Conservation (phyloP, 163 green algal genomes). For the Chlamydomonas reinhardtii region DNA sequence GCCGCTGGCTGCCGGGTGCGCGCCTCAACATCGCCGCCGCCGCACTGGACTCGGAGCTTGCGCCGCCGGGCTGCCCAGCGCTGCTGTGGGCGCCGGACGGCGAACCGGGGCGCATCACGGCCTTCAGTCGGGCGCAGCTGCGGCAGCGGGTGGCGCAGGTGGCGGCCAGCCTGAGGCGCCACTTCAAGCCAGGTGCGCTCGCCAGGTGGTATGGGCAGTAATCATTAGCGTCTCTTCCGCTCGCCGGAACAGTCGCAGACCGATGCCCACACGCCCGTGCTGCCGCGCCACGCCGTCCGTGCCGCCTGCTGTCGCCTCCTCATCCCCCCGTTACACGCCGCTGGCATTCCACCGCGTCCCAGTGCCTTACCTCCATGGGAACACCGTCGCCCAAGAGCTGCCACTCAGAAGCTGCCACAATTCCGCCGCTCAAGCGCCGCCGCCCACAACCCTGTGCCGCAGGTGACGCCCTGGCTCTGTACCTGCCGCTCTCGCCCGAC, state of each 20-base stretch:
- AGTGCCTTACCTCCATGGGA: too few species aligned
- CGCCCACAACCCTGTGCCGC: neutral
- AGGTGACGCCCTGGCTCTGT: conserved; percentile 84
- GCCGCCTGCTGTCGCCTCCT: too few species aligned
- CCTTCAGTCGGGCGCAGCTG: conserved; percentile 73
- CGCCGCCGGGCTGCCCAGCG: conserved; percentile 58
- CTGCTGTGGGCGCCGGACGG: conserved; percentile 86
- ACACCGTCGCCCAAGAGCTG: too few species aligned
- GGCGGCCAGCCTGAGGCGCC: conserved; percentile 59
- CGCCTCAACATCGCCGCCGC: conserved; percentile 86
- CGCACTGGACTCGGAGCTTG: conserved; percentile 60
- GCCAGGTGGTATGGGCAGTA: too few species aligned
- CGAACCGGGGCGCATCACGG: conserved; percentile 54
- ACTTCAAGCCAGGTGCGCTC: conserved; percentile 68
- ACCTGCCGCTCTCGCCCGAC: conserved; percentile 85
- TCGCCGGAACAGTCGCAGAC: too few species aligned
- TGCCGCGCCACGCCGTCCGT: too few species aligned
- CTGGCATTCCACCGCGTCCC: too few species aligned
- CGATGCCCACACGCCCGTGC: neutral
- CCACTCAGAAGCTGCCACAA: neutral
- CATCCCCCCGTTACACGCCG: too few species aligned
- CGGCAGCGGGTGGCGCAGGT: conserved; percentile 50
- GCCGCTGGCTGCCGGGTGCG: conserved; percentile 83
- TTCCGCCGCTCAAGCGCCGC: too few species aligned
- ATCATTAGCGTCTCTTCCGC: too few species aligned